These are phyloP conservation scores for Eimeria praecox DNA, from an alignment of 169 alveolate genomes.

Conservation along the genomic window DNA sequence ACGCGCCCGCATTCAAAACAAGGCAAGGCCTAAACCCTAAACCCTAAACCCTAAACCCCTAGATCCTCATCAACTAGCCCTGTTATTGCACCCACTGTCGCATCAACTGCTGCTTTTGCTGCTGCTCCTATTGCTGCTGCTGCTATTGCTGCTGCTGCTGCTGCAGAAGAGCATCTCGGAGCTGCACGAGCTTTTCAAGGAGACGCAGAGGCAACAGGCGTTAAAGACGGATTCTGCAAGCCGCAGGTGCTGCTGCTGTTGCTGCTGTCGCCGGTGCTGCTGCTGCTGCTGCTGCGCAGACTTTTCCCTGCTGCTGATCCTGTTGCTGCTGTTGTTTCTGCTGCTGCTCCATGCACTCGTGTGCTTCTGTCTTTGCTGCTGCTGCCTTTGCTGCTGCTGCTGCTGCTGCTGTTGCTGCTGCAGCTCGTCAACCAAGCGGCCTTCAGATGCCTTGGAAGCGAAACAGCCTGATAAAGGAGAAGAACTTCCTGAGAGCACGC, in stretches of 20 bases:
- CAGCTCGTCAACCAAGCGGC: background rate
- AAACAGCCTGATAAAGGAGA: background rate
- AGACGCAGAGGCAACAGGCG: background rate
- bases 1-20: background rate
- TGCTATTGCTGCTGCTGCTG: conserved; percentile 41
- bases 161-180: background rate
- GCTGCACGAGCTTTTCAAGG: background rate
- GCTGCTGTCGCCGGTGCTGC: conserved; percentile 40
- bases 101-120: background rate
- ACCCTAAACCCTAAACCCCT: too few species aligned
- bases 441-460: background rate
- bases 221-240: background rate
- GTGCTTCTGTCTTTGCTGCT: too few species aligned
- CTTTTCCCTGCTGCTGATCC: too few species aligned
- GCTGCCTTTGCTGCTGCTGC: conserved; percentile 24
- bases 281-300: background rate
- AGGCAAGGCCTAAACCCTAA: too few species aligned
- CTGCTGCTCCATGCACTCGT: too few species aligned
- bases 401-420: conserved; percentile 43
- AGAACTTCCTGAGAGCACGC: background rate
- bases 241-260: background rate
- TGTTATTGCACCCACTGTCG: too few species aligned
- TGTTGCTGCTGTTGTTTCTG: background rate
- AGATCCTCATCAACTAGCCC: background rate
- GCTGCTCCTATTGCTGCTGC: background rate